Conservation (phyloP, 495 filamentous ascomycete species). For the Podospora comata region DNA sequence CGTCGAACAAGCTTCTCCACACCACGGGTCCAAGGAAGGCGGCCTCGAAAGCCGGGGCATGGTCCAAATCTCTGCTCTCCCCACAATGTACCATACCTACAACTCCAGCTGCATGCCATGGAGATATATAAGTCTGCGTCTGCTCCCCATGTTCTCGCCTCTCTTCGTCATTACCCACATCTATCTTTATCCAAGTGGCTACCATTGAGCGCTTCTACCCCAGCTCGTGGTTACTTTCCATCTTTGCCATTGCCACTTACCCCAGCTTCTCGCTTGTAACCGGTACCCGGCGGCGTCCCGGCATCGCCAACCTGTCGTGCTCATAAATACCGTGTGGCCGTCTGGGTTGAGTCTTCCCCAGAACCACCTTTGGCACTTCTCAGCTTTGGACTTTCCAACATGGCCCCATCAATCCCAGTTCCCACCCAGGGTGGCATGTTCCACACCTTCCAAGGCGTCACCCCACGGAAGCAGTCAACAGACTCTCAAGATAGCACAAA, state of each 20-base stretch:
- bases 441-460: slow-evolving; percentile 52
- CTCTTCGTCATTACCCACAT: slow-evolving; percentile 28
- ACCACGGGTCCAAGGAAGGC: slow-evolving; percentile 20
- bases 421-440: slow-evolving; percentile 53
- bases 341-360: neutral
- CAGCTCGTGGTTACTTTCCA: slow-evolving; percentile 17
- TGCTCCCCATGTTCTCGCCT: slow-evolving; percentile 33
- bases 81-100: slow-evolving; percentile 29
- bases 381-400: slow-evolving; percentile 23
- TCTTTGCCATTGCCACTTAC: slow-evolving; percentile 15
- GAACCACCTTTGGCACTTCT: neutral
- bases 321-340: slow-evolving; percentile 12
- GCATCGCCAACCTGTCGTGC: slow-evolving; percentile 11
- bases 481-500: slow-evolving; percentile 47
- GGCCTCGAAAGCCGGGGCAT: slow-evolving; percentile 24
- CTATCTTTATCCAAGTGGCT: slow-evolving; percentile 27
- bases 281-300: slow-evolving; percentile 15
- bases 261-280: slow-evolving; percentile 13
- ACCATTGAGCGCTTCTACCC: slow-evolving; percentile 10
- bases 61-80: slow-evolving; percentile 26
- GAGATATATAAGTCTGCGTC: slow-evolving; percentile 39
- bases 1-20: slow-evolving; percentile 30
- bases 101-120: slow-evolving; percentile 35
- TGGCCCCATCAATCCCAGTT: slow-evolving; percentile 49
- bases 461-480: slow-evolving; percentile 45